A percentile compares a stretch with the other conserved stretches of the same genome.
Conservation (phyloP, 2,329 filamentous ascomycete genomes). For the Metarhizium rileyi region DNA sequence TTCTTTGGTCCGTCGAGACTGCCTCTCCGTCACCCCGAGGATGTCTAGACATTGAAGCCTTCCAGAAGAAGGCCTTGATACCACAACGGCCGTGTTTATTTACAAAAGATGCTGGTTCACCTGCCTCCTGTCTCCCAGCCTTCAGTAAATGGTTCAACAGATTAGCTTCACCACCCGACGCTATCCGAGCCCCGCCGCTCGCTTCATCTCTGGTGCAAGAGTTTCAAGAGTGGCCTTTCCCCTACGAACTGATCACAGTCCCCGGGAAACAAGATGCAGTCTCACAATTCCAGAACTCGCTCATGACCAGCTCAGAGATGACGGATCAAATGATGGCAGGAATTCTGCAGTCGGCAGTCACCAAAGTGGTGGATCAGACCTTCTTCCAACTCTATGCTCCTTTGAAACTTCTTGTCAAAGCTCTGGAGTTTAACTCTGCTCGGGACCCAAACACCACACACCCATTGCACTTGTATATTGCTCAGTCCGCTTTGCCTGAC, state of each 20-base stretch:
- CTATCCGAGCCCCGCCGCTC: neutral
- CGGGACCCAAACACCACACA: conserved; percentile 12
- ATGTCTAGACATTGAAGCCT: conserved; percentile 28
- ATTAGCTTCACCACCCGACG: neutral
- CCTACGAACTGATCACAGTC: conserved; percentile 28
- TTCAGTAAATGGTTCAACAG: conserved; percentile 48
- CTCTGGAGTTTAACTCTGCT: conserved; percentile 35
- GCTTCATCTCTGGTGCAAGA: conserved; percentile 17
- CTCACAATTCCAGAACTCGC: conserved; percentile 18
- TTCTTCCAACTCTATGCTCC: conserved; percentile 53
- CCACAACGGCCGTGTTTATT: conserved; percentile 40
- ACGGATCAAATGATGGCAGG: conserved; percentile 21
- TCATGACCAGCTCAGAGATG: conserved; percentile 15
- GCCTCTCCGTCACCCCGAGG: conserved; percentile 8
- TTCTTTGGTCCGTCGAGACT: conserved; percentile 3
- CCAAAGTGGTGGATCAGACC: conserved; percentile 14
- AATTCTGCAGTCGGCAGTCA: conserved; percentile 19
- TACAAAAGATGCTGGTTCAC: conserved; percentile 33
- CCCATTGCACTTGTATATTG: conserved; percentile 61
- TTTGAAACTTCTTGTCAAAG: conserved; percentile 54
- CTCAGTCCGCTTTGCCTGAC: conserved; percentile 64
- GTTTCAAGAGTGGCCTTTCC: conserved; percentile 23
- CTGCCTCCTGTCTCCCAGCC: conserved; percentile 35
- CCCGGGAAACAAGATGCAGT: conserved; percentile 11
- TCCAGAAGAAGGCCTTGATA: conserved; percentile 43